Evolutionary conservation across 257 asterid species (phyloP).

Genomic region (Solanum sparsipilum): DNA sequence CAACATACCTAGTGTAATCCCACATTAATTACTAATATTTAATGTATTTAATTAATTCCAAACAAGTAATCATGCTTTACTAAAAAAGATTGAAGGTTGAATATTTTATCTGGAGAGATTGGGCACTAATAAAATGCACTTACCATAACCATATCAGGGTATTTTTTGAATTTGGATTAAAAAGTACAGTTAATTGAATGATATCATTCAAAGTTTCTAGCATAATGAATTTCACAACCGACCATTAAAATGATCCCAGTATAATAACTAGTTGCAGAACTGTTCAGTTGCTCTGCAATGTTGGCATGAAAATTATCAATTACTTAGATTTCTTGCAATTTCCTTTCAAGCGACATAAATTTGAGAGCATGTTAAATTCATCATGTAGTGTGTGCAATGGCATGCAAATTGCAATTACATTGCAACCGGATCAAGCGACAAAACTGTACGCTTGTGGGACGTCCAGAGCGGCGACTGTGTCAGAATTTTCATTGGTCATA

Average conservation of each 20-base stretch:
- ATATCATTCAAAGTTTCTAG: neutral
- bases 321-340: neutral
- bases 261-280: neutral
- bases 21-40: neutral
- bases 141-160: neutral
- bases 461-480: slow-evolving; percentile 95
- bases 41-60: neutral
- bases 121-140: neutral
- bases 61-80: neutral
- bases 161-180: neutral
- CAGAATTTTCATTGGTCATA: slow-evolving; percentile 86
- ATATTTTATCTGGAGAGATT: neutral
- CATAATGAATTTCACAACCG: neutral
- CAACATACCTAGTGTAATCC: neutral
- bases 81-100: neutral
- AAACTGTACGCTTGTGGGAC: slow-evolving; percentile 97
- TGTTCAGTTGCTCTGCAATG: neutral
- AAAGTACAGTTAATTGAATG: neutral
- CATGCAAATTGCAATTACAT: slow-evolving; percentile 91
- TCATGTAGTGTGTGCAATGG: slow-evolving; percentile 83
- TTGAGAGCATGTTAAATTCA: neutral
- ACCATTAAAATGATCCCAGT: neutral
- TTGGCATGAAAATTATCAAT: neutral
- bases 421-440: slow-evolving; percentile 98
- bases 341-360: neutral